Evolutionary conservation across 1,284 basidiomycete species (phyloP), one percentile per base, ranked within the genome.

Genomic region (Heterobasidion annosum): DNA sequence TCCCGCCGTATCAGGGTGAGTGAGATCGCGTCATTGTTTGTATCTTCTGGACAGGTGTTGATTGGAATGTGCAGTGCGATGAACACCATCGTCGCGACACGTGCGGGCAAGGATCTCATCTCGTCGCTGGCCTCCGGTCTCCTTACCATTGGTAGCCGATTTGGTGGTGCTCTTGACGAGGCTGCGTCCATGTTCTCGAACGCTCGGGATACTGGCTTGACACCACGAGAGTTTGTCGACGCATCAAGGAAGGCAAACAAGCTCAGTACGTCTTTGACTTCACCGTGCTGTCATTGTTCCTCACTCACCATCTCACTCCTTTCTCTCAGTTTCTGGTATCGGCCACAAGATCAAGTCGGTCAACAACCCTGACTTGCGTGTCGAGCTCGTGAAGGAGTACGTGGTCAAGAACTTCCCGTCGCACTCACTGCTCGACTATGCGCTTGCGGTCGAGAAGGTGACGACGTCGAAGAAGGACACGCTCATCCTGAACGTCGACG

Each of bases 311-410:
- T 53, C 34, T 10, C 12, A 55, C 50, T 46, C 37, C 59, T 12
- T 48, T 45, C 54, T 12, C 43, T 34, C 57, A 89, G 86, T 98
- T 76, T 92, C 90, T 61, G 96, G 96, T 79, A 99, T 99, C 64
- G 96, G 96, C 55, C 96, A 99, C 86, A 98, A 98, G 83, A 98
- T 99, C 81, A 99, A 99, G 87, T 93, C 90, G 63, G 91, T 94
- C 66, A 95, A 93, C 75, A 97, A 97, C 83, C 94, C 93, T 56
- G 93, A 96, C 79, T 77, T 93, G 52, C 93, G 96, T 71, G 96
- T 99, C 63, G 89, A 95, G 75, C 88, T 99, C 56, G 95, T 99
- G 59, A 98, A 98, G 81, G 93, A 97, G 75, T 99, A 91, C 67
- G 95, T 97, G 58, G 77, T 70, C 73, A 94, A 97, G 77, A 78